phyloP scores from a whole-genome alignment of 129 eudicot genomes.

The Pittosporum tobira region DNA sequence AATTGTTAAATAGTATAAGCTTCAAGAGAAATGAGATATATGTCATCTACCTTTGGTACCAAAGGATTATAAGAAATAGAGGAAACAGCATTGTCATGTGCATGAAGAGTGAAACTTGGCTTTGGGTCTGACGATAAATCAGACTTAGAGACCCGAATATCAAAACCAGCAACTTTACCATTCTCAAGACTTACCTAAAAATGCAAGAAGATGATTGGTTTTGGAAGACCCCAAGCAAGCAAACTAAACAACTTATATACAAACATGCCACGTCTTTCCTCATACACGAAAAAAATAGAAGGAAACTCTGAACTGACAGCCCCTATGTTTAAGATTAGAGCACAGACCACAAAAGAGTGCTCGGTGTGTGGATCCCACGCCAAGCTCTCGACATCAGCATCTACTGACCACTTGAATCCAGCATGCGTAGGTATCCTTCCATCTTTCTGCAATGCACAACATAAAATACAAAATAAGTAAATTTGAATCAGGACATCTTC shows the following conservation, averaged over 20 bases:
- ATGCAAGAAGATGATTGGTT: constrained; percentile 3
- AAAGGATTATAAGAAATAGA: constrained; percentile 55
- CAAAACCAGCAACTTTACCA: constrained; percentile 74
- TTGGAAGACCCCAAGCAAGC: not conserved
- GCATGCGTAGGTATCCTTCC: constrained; percentile 51
- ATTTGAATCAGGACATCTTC: constrained; percentile 2
- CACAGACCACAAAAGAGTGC: constrained; percentile 63
- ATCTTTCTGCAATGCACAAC: constrained; percentile 53
- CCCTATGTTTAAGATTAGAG: not conserved
- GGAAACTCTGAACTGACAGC: not conserved
- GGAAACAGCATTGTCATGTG: constrained; percentile 90
- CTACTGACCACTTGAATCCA: constrained; percentile 70
- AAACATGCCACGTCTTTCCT: not conserved
- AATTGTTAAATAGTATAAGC: not conserved
- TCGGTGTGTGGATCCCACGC: constrained; percentile 61
- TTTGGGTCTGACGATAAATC: constrained; percentile 36
- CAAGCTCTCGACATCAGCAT: constrained; percentile 60
- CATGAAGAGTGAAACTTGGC: constrained; percentile 78
- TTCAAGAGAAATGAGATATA: constrained; percentile 6
- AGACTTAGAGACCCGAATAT: constrained; percentile 57
- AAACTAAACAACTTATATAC: not conserved
- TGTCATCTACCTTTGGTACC: constrained; percentile 76
- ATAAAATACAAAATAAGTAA: not conserved
- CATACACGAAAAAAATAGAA: not conserved
- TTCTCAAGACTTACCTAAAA: constrained; percentile 78